Evolutionary conservation across 2,329 filamentous ascomycete species (phyloP), one percentile per base, ranked within the genome.

Genomic region (Mycosphaerella sp.): DNA sequence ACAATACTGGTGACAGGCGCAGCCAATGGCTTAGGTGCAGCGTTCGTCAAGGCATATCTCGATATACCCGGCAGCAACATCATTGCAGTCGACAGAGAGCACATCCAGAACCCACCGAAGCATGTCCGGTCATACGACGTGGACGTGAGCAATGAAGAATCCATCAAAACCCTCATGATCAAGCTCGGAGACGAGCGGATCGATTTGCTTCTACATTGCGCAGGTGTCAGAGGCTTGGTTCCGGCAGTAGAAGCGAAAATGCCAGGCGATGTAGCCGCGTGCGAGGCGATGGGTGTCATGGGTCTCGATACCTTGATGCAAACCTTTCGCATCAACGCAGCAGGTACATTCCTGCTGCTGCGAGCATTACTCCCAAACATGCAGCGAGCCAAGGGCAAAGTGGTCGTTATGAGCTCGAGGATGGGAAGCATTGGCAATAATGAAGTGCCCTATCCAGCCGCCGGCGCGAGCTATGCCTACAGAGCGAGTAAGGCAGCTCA

Each of bases 401-500:
- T 71, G 6, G 53, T 75, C 6, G 52, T 75, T 13, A 67, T 76
- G 62, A 69, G 70, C 1, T 72, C 69, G 1, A 64, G 74, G 1
- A 75, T 76, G 73, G 72, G 73, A 3, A 71, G 68, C 10, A 51
- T 75, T 7, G 54, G 62, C 0, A 64, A 67, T 21, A 75, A 75
- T 52, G 32, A 57, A 18, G 21, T 17, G 10, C 53, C 53, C 2
- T 63, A 60, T n/a, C 53, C 52, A 13, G 58, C 54, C 0, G 61
- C 62, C 1, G 73, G 73, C 0, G 67, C 68, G 2, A 72, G 66
- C 2, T 76, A 75, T 55, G 74, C 74, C 9, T 76, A 76, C 56
- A 63, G 73, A 7, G 71, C 73, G 4, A 71, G 67, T 37, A 75
- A 76, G 57, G 73, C 73, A 3, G 74, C 71, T 18, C 58, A 75